Conservation (phyloP, 164 flowering plant species). For the Tetrastigma voinierianum region DNA sequence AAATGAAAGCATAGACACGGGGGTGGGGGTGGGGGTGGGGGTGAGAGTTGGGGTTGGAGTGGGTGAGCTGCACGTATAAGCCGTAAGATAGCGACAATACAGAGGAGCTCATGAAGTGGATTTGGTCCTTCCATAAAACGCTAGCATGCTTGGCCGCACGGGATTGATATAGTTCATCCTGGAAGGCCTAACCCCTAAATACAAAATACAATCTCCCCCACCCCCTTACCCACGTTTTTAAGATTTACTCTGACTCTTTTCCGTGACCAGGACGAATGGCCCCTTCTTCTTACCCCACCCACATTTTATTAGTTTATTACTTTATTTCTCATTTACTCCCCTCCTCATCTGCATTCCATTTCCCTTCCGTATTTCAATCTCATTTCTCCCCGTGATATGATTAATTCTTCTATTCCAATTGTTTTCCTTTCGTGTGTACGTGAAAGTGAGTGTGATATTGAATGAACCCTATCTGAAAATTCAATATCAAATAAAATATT, state of each 20-base stretch:
- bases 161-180: neutral
- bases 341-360: neutral
- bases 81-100: slow-evolving; percentile 20
- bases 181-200: too few species aligned
- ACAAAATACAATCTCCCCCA: too few species aligned
- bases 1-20: slow-evolving; percentile 18
- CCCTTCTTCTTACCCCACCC: neutral
- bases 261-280: slow-evolving; percentile 7
- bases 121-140: slow-evolving; percentile 7
- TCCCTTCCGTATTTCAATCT: too few species aligned
- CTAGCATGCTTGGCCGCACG: neutral
- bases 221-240: too few species aligned
- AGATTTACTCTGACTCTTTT: neutral
- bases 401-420: too few species aligned
- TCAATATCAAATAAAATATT: too few species aligned
- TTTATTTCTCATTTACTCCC: neutral
- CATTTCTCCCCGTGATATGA: too few species aligned
- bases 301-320: too few species aligned
- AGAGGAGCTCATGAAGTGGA: neutral
- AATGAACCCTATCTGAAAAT: too few species aligned
- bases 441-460: too few species aligned
- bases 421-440: too few species aligned
- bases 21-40: neutral
- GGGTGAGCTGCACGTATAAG: slow-evolving; percentile 9
- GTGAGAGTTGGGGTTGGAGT: slow-evolving; percentile 10